Evolutionary conservation across 495 filamentous ascomycete species (phyloP), one percentile per base, ranked within the genome.

Genomic region (Talaromyces proteolyticus): DNA sequence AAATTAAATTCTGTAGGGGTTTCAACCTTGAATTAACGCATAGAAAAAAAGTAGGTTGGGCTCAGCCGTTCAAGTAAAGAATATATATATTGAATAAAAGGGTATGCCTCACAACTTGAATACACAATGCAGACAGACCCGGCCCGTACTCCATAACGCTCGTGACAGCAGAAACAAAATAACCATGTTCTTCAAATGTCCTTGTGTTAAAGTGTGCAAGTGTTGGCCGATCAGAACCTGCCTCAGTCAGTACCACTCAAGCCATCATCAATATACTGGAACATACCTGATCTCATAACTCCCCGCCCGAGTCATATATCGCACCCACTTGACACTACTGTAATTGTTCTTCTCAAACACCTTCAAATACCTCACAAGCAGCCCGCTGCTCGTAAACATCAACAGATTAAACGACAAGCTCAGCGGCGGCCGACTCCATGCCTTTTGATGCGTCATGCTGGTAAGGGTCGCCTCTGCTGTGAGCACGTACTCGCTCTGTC

Each of bases 261-360:
- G n/a, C 6, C 16, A 36, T 16, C 14, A 42, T 6, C 16, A 3
- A 49, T n/a, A 44, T 10, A 29, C 38, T 23, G 45, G 18, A 36
- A 58, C 57, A 19, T 72, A 81, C 72, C 77, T 68, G 43, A 81
- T 77, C 57, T 79, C 76, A 54, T 79, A 79, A 59, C 76, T 79
- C 38, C 76, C 76, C 16, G 92, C 94, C 42, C 94, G 78, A 23
- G 94, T 99, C 94, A 99, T 99, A 69, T 99, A 99, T 58, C 94
- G 73, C 56, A 99, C 94, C 94, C 94, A 99, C 63, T 99, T 99
- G 8, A 99, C 94, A 57, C 88, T 94, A 50, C 86, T 91, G 63
- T 99, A 99, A 69, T 97, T 96, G 63, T 78, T 89, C 82, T 99
- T 99, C 77, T 99, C 94, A 72, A 99, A 99, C 21, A 99, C 94